Evolutionary conservation across 768 basidiomycete species (phyloP).

Genomic region (Leccinum ochraceum): DNA sequence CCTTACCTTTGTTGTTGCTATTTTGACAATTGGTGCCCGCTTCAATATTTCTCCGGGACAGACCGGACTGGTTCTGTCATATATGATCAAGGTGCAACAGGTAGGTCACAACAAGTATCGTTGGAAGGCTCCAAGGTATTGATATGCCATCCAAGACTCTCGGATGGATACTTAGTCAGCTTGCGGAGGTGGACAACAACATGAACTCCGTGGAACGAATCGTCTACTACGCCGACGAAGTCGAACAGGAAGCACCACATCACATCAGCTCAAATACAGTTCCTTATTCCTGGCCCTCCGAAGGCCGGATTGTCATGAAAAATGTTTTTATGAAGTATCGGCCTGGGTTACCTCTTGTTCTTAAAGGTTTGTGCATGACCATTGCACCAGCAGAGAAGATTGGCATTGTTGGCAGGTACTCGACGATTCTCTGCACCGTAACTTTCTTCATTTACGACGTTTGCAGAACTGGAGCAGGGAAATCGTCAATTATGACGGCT

Average conservation of each 20-base stretch:
- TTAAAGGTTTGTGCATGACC: constrained; percentile 78
- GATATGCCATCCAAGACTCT: constrained; percentile 46
- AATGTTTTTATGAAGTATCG: constrained; percentile 81
- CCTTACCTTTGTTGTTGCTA: constrained; percentile 74
- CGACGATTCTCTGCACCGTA: constrained; percentile 5
- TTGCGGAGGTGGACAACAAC: constrained; percentile 87
- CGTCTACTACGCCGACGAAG: constrained; percentile 72
- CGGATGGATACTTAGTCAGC: constrained; percentile 75
- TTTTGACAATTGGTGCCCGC: constrained; percentile 75
- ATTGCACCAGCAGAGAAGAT: constrained; percentile 84
- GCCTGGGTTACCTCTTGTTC: constrained; percentile 82
- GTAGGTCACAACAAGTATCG: constrained; percentile 33
- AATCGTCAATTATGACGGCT: constrained; percentile 88
- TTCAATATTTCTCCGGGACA: constrained; percentile 78
- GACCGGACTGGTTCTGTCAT: constrained; percentile 75
- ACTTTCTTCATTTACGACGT: not conserved
- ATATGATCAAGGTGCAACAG: constrained; percentile 79
- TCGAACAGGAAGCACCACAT: constrained; percentile 83
- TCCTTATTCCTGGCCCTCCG: constrained; percentile 66
- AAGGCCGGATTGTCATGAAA: constrained; percentile 73
- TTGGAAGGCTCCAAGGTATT: not conserved
- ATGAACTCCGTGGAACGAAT: constrained; percentile 92
- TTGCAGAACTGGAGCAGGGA: constrained; percentile 78
- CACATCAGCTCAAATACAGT: constrained; percentile 62
- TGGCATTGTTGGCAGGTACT: constrained; percentile 76